Evolutionary conservation across 1,139 yeast species (phyloP).

Genomic region (Lizanozyma gosingica): DNA sequence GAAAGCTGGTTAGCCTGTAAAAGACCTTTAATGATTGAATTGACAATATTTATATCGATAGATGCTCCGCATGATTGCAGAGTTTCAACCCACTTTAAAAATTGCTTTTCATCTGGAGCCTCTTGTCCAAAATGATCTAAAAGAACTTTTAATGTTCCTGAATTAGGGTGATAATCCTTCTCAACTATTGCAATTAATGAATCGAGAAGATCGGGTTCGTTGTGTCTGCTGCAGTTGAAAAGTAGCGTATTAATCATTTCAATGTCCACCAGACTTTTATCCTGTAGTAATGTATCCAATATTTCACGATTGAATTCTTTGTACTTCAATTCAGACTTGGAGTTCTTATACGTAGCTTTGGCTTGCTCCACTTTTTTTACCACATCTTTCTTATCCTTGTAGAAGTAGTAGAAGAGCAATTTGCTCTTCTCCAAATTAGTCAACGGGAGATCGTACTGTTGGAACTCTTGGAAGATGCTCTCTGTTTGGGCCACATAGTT

Average conservation of each 20-base stretch:
- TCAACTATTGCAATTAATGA: not conserved
- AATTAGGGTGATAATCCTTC: not conserved
- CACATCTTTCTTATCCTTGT: slow-evolving; percentile 15
- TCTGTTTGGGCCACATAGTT: slow-evolving; percentile 15
- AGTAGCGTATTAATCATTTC: not conserved
- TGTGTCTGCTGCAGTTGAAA: not conserved
- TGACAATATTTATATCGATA: slow-evolving; percentile 1
- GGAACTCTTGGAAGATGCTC: slow-evolving; percentile 20
- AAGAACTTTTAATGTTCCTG: not conserved
- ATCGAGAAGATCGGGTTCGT: not conserved
- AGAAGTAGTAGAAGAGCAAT: slow-evolving; percentile 22
- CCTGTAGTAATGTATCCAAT: not conserved
- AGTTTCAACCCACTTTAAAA: not conserved
- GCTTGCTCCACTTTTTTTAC: not conserved
- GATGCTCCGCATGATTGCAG: not conserved
- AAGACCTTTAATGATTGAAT: not conserved
- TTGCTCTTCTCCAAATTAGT: slow-evolving; percentile 21
- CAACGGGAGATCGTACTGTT: slow-evolving; percentile 18
- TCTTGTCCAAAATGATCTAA: not conserved
- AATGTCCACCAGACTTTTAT: not conserved
- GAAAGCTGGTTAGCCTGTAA: not conserved
- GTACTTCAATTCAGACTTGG: not conserved
- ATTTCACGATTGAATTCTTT: not conserved
- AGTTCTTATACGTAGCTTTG: not conserved
- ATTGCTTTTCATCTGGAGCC: not conserved